Evolutionary conservation across 805 yeast genomes (phyloP).

Genomic region (Kurtzmaniella fragi): DNA sequence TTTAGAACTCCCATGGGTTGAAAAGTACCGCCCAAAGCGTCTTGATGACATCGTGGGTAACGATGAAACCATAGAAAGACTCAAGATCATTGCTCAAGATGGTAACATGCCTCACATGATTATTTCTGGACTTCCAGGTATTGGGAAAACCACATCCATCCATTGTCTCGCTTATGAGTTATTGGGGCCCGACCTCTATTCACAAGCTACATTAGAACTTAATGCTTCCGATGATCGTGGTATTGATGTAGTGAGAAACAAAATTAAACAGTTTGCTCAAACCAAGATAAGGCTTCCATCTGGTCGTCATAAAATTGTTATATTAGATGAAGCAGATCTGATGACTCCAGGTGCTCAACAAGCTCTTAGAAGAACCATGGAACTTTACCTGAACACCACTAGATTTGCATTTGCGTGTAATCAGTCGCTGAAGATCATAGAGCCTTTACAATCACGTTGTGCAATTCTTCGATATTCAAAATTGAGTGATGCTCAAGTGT

Average conservation of each 20-base stretch:
- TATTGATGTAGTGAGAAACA: conserved; percentile 90
- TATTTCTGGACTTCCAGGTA: conserved; percentile 94
- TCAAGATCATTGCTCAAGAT: conserved; percentile 78
- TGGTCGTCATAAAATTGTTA: conserved; percentile 89
- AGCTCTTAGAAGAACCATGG: conserved; percentile 93
- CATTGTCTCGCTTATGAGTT: conserved; percentile 85
- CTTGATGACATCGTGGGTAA: conserved; percentile 91
- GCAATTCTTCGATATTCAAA: conserved; percentile 85
- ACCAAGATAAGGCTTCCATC: conserved; percentile 82
- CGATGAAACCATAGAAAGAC: conserved; percentile 79
- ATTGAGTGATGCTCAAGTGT: conserved; percentile 78
- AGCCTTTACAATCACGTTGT: conserved; percentile 94
- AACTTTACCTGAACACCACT: conserved; percentile 89
- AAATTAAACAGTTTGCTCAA: conserved; percentile 94
- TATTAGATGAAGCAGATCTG: conserved; percentile 92
- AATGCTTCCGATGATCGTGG: conserved; percentile 98
- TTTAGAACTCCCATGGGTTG: conserved; percentile 60
- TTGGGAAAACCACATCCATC: conserved; percentile 93
- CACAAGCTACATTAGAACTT: conserved; percentile 84
- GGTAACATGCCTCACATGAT: conserved; percentile 98
- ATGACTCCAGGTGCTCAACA: conserved; percentile 98
- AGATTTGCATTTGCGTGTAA: conserved; percentile 99
- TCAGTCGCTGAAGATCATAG: conserved; percentile 89
- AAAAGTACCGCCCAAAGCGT: conserved; percentile 81
- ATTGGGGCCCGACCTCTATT: conserved; percentile 60